These are phyloP conservation scores for Beauveria caledonica DNA, from an alignment of 2,329 filamentous ascomycete genomes.

Conservation along the genomic window DNA sequence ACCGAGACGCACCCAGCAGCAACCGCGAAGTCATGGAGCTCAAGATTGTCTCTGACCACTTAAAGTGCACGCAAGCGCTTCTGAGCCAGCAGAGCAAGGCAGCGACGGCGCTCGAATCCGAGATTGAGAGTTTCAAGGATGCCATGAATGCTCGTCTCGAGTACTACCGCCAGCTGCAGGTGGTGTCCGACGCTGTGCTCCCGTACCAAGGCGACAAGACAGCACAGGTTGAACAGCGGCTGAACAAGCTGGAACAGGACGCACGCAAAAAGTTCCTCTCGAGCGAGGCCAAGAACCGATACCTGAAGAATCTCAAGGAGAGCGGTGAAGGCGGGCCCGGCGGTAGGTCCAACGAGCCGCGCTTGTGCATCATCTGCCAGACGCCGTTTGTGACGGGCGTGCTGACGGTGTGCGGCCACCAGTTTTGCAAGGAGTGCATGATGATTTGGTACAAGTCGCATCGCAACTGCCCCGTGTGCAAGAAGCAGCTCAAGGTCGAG, in stretches of 20 bases:
- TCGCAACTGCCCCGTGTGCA: constrained; percentile 78
- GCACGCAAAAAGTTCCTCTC: constrained; percentile 51
- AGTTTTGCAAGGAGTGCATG: constrained; percentile 87
- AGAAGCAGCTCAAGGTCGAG: constrained; percentile 51
- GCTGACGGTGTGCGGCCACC: constrained; percentile 81
- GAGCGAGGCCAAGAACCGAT: constrained; percentile 66
- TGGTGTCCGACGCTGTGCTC: constrained; percentile 79
- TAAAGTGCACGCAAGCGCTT: constrained; percentile 51
- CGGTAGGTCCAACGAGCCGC: constrained; percentile 52
- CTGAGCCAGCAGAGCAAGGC: constrained; percentile 44
- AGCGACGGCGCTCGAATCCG: constrained; percentile 47
- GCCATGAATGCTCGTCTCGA: constrained; percentile 81
- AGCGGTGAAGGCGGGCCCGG: constrained; percentile 32
- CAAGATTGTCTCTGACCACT: constrained; percentile 53
- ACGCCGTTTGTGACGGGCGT: constrained; percentile 67
- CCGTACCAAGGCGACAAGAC: constrained; percentile 59
- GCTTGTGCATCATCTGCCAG: constrained; percentile 82
- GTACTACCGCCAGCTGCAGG: constrained; percentile 84
- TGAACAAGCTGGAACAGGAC: constrained; percentile 27
- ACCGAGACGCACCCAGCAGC: constrained; percentile 17
- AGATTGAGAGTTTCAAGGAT: constrained; percentile 66
- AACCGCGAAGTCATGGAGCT: constrained; percentile 59
- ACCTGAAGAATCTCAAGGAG: constrained; percentile 48
- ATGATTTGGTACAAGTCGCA: constrained; percentile 67
- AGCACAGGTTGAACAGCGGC: constrained; percentile 34